Conservation (phyloP, 2,329 filamentous ascomycete genomes). For the Fusarium sp. region DNA sequence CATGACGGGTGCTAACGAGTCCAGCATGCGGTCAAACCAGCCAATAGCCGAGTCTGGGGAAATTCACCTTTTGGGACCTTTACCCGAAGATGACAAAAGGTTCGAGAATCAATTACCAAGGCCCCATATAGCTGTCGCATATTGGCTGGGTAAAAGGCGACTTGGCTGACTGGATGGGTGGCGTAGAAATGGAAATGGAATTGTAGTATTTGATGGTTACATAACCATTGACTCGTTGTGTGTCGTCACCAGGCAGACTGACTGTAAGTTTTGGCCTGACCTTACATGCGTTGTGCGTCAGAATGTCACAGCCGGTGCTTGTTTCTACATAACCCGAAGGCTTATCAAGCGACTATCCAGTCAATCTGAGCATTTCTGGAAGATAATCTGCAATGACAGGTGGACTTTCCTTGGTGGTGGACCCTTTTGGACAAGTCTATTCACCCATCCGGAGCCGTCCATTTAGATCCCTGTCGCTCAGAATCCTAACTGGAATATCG, state of each 20-base stretch:
- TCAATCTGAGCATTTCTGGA: constrained; percentile 1
- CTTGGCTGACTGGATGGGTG: constrained; percentile 5
- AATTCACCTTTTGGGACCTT: constrained; percentile 15
- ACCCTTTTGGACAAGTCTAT: constrained; percentile 11
- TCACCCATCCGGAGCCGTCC: constrained; percentile 21
- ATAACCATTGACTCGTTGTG: not conserved
- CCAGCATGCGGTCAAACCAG: constrained; percentile 13
- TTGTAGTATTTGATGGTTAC: not conserved
- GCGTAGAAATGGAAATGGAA: constrained; percentile 12
- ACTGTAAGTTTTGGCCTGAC: not conserved
- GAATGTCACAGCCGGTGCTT: not conserved
- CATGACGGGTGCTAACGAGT: constrained; percentile 24
- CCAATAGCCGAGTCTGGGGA: constrained; percentile 26
- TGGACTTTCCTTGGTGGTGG: constrained; percentile 11
- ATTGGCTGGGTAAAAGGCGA: constrained; percentile 20
- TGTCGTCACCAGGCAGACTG: not conserved
- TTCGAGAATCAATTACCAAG: not conserved
- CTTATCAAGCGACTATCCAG: not conserved
- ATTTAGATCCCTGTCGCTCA: constrained; percentile 29
- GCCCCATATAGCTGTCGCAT: not conserved
- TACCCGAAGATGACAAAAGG: constrained; percentile 28
- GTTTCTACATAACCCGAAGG: not conserved
- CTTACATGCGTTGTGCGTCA: not conserved
- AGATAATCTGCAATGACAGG: constrained; percentile 7
- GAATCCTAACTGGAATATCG: constrained; percentile 12